Percentiles rank a stretch among this genome's conserved stretches.
Conservation (phyloP, 176 grass and related monocot species). For the Avena atlantica region DNA sequence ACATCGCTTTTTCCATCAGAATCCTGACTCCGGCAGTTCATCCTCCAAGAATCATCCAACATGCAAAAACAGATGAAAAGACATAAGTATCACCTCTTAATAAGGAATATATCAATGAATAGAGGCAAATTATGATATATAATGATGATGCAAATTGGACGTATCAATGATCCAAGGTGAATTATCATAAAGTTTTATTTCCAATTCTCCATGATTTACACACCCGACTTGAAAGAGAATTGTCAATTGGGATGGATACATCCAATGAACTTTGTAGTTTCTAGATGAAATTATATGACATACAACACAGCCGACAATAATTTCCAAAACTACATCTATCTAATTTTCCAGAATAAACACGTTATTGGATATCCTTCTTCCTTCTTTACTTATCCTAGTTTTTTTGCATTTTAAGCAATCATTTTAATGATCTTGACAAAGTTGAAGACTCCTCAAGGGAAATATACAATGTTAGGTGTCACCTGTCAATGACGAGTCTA, state of each 20-base stretch:
- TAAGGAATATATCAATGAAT: too few species aligned
- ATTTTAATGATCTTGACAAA: not conserved
- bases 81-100: too few species aligned
- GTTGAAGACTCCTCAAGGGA: too few species aligned
- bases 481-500: not conserved
- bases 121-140: too few species aligned
- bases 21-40: too few species aligned
- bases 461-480: not conserved
- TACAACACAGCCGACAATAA: not conserved
- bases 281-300: too few species aligned
- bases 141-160: too few species aligned
- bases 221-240: not conserved
- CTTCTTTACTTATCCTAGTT: not conserved
- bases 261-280: not conserved
- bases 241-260: too few species aligned
- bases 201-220: not conserved
- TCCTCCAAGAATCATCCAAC: too few species aligned
- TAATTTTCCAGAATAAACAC: not conserved
- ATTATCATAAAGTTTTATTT: not conserved
- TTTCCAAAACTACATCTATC: not conserved
- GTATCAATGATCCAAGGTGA: not conserved
- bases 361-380: too few species aligned
- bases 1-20: too few species aligned
- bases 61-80: too few species aligned
- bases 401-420: not conserved